phyloP scores from a whole-genome alignment of 2,329 filamentous ascomycete genomes.

The Colletotrichum cuscutae region DNA sequence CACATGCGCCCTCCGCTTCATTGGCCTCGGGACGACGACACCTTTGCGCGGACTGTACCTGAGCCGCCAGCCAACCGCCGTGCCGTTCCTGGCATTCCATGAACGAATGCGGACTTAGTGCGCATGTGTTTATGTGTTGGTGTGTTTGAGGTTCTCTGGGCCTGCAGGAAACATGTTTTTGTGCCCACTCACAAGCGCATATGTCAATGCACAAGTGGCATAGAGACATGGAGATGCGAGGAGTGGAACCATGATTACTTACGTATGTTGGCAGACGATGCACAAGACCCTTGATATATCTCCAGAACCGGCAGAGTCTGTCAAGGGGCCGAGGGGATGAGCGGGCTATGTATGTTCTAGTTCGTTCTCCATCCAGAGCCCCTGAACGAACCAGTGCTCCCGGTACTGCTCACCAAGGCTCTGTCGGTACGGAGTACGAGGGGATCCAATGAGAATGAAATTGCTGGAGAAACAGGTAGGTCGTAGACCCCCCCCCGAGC shows the following conservation, averaged over 20 bases:
- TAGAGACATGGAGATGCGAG: neutral
- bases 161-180: slow-evolving; percentile 1
- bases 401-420: neutral
- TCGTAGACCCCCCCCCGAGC: slow-evolving; percentile 18
- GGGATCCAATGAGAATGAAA: slow-evolving; percentile 15
- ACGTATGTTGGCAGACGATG: neutral
- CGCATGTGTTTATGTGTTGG: neutral
- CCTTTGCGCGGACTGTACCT: slow-evolving; percentile 7
- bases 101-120: neutral
- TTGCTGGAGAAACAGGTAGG: slow-evolving; percentile 11
- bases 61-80: slow-evolving; percentile 32
- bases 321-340: slow-evolving; percentile 2
- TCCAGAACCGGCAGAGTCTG: slow-evolving; percentile 2
- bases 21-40: slow-evolving; percentile 19
- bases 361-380: neutral
- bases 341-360: slow-evolving; percentile 21
- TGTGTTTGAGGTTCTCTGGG: slow-evolving; percentile 4
- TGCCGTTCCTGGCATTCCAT: slow-evolving; percentile 9
- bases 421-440: neutral
- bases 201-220: neutral
- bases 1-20: slow-evolving; percentile 9
- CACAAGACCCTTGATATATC: neutral
- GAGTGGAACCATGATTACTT: neutral
- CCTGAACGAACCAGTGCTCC: neutral
- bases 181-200: neutral